These are phyloP conservation scores for Daedalea quercina DNA, from an alignment of 768 basidiomycete genomes.

Conservation along the genomic window DNA sequence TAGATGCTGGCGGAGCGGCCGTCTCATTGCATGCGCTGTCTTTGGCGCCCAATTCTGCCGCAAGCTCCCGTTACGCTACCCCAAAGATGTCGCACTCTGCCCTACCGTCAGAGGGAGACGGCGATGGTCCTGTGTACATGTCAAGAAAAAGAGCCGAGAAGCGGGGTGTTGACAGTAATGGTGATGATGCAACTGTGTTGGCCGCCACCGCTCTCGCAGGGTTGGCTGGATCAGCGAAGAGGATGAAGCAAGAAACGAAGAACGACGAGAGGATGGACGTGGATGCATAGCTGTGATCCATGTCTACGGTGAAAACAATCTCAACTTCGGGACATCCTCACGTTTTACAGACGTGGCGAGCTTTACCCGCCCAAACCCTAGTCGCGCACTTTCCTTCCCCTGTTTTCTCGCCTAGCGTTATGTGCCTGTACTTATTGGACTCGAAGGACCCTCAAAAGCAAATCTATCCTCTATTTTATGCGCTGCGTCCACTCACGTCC, in stretches of 20 bases:
- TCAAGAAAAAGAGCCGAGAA: slow-evolving; percentile 8
- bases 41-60: slow-evolving; percentile 12
- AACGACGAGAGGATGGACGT: neutral
- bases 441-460: too few relatives aligned
- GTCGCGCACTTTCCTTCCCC: too few relatives aligned
- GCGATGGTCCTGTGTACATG: slow-evolving; percentile 1
- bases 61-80: slow-evolving; percentile 17
- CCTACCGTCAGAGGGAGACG: slow-evolving; percentile 17
- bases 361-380: too few relatives aligned
- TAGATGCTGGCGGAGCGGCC: slow-evolving; percentile 8
- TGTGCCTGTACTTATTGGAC: too few relatives aligned
- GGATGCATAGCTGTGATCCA: neutral
- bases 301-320: too few relatives aligned
- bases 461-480: too few relatives aligned
- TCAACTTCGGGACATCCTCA: too few relatives aligned
- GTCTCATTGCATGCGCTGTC: slow-evolving; percentile 18
- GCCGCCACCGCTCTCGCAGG: slow-evolving; percentile 17
- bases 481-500: too few relatives aligned
- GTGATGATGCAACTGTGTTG: slow-evolving; percentile 11
- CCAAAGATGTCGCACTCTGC: slow-evolving; percentile 14
- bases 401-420: too few relatives aligned
- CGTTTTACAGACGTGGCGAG: too few relatives aligned
- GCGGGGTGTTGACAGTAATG: slow-evolving; percentile 10
- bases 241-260: neutral
- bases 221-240: slow-evolving; percentile 8